Conservation (phyloP, 352 stramenopile species). For the Phytophthora pinifolia region DNA sequence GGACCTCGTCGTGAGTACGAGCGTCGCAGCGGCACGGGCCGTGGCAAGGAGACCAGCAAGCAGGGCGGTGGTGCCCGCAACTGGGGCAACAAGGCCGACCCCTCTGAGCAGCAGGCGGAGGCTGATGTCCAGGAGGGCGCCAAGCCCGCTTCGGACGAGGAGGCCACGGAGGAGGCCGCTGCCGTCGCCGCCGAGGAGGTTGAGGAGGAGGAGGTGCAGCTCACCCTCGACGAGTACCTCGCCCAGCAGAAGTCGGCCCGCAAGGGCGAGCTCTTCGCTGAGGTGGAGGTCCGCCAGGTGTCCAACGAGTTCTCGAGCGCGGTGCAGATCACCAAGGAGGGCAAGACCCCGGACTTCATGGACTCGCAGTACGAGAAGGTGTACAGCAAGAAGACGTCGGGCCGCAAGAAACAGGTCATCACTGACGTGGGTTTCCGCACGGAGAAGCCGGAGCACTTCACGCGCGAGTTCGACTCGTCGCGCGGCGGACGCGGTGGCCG, state of each 20-base stretch:
- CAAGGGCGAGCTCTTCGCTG: conserved; percentile 78
- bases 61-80: conserved; percentile 94
- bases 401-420: conserved; percentile 92
- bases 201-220: conserved; percentile 85
- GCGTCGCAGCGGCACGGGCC: conserved; percentile 93
- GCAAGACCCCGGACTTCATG: conserved; percentile 89
- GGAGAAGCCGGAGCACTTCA: conserved; percentile 67
- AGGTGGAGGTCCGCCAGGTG: conserved; percentile 84
- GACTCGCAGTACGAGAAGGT: conserved; percentile 91
- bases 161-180: conserved; percentile 38
- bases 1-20: conserved; percentile 89
- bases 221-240: conserved; percentile 82
- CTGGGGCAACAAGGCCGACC: conserved; percentile 95
- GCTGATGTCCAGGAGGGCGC: conserved; percentile 55
- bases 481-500: conserved; percentile 55
- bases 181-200: conserved; percentile 52
- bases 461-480: conserved; percentile 57
- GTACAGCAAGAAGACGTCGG: conserved; percentile 95
- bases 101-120: conserved; percentile 80
- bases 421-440: conserved; percentile 85
- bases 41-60: conserved; percentile 96
- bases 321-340: conserved; percentile 79
- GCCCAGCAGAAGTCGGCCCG: conserved; percentile 80
- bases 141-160: conserved; percentile 55
- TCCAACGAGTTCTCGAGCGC: conserved; percentile 88